phyloP scores from a whole-genome alignment of 2,329 filamentous ascomycete genomes.

The Trichoderma sp. region DNA sequence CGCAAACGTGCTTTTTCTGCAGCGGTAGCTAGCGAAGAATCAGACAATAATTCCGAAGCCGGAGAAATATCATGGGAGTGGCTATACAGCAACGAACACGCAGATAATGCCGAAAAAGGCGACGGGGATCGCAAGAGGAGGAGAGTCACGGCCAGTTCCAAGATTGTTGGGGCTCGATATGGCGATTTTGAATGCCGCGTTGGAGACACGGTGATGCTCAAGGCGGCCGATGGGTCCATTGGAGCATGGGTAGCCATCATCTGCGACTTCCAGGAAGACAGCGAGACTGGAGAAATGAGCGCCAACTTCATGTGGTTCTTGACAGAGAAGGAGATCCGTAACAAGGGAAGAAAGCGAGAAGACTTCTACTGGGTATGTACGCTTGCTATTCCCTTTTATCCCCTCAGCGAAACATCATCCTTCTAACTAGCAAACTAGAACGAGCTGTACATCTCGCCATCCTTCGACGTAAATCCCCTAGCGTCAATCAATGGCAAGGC shows the following conservation, averaged over 20 bases:
- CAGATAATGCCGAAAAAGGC: slow-evolving; percentile 35
- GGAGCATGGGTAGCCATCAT: slow-evolving; percentile 94
- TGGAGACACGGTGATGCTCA: slow-evolving; percentile 84
- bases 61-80: slow-evolving; percentile 79
- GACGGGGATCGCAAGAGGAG: slow-evolving; percentile 43
- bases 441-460: slow-evolving; percentile 87
- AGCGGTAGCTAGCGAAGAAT: slow-evolving; percentile 70
- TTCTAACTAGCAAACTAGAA: slow-evolving; percentile 56
- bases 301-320: slow-evolving; percentile 97
- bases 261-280: slow-evolving; percentile 75
- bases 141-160: slow-evolving; percentile 42
- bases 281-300: slow-evolving; percentile 68
- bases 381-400: background rate
- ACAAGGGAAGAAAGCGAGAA: slow-evolving; percentile 76
- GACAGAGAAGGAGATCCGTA: slow-evolving; percentile 84
- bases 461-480: slow-evolving; percentile 85
- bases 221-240: slow-evolving; percentile 76
- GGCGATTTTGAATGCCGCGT: slow-evolving; percentile 78
- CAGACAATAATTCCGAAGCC: slow-evolving; percentile 81
- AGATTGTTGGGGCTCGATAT: slow-evolving; percentile 81
- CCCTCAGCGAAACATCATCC: background rate
- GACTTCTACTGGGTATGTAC: slow-evolving; percentile 71
- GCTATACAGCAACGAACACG: slow-evolving; percentile 62
- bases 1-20: slow-evolving; percentile 48
- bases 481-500: slow-evolving; percentile 91